Evolutionary conservation across 345 rosid species (phyloP).

Genomic region (Garcia nutans): DNA sequence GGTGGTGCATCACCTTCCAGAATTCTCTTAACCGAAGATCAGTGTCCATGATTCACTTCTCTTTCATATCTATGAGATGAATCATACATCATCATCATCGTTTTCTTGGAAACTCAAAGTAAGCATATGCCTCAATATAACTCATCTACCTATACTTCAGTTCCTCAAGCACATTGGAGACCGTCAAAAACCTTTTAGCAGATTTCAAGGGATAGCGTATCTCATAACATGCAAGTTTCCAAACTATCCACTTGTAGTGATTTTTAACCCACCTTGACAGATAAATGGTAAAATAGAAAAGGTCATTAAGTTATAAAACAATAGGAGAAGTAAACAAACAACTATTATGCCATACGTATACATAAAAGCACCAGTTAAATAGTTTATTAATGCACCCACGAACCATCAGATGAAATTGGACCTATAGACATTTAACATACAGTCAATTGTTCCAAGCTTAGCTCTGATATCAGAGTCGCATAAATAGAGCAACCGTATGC

Average conservation of each 20-base stretch:
- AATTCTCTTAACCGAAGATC: constrained; percentile 83
- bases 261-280: constrained; percentile 74
- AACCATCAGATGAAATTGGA: neutral
- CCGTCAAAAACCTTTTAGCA: constrained; percentile 62
- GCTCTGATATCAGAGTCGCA: neutral
- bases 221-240: constrained; percentile 90
- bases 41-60: constrained; percentile 87
- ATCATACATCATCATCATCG: constrained; percentile 21
- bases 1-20: constrained; percentile 82
- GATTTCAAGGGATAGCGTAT: constrained; percentile 52
- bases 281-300: constrained; percentile 9
- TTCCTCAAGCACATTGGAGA: constrained; percentile 83
- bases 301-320: neutral
- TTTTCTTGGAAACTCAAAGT: constrained; percentile 11
- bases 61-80: constrained; percentile 69
- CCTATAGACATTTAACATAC: neutral
- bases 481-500: neutral
- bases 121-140: constrained; percentile 17
- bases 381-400: neutral
- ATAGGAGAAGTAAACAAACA: neutral
- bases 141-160: constrained; percentile 76
- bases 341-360: neutral
- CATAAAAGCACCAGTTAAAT: neutral
- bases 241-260: constrained; percentile 92
- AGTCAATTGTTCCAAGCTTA: neutral